phyloP scores from a whole-genome alignment of 2,329 filamentous ascomycete species.

The Aspergillus carbonarius region DNA sequence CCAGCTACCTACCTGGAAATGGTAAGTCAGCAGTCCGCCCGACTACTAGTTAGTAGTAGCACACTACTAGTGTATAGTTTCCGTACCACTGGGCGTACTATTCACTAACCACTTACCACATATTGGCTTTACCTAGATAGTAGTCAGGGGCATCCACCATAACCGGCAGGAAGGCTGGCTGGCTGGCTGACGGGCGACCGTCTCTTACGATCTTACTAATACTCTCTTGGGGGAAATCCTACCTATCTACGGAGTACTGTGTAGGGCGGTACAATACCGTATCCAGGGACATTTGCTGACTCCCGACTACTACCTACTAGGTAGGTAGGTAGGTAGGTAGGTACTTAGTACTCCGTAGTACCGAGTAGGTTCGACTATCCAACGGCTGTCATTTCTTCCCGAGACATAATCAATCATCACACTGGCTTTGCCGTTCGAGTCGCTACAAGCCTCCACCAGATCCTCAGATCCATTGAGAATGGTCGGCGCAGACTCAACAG shows the following conservation, averaged over 20 bases:
- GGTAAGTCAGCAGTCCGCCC: not conserved
- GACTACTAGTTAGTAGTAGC: not conserved
- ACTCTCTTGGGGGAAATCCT: not conserved
- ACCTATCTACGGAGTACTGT: too few species aligned
- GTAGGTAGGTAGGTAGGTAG: not conserved
- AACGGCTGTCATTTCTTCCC: conserved; percentile 4
- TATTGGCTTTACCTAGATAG: too few species aligned
- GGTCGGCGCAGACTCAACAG: not conserved
- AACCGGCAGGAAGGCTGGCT: not conserved
- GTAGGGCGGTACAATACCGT: not conserved
- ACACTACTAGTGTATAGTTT: not conserved
- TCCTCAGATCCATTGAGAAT: not conserved
- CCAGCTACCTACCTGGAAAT: not conserved
- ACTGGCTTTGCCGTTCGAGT: not conserved
- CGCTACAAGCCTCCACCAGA: not conserved
- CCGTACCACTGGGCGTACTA: not conserved
- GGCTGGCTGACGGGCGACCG: not conserved
- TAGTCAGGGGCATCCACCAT: conserved; percentile 19
- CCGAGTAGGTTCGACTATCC: not conserved
- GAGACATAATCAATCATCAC: not conserved
- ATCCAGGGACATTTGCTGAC: not conserved
- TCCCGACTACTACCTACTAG: not conserved
- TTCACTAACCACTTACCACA: not conserved
- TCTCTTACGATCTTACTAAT: not conserved
- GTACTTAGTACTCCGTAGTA: too few species aligned